These are phyloP conservation scores for Xylariaceae sp. DNA, from an alignment of 2,329 filamentous ascomycete genomes.

Conservation along the genomic window DNA sequence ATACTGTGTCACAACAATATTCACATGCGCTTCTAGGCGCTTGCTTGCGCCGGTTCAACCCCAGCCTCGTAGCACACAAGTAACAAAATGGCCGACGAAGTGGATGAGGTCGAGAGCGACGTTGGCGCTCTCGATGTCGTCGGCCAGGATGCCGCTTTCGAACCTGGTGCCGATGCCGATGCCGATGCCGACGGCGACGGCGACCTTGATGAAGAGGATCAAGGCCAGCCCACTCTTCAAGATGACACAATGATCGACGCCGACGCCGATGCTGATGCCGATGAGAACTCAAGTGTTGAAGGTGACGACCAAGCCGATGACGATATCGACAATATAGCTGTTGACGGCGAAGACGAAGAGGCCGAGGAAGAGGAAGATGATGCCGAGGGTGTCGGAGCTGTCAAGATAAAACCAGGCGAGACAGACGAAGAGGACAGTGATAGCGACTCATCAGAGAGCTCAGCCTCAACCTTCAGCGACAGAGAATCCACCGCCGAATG, in stretches of 20 bases:
- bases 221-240: too few species aligned
- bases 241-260: slow-evolving; percentile 7
- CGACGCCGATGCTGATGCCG: slow-evolving; percentile 21
- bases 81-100: neutral
- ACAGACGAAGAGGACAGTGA: slow-evolving; percentile 42
- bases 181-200: neutral
- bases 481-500: slow-evolving; percentile 29
- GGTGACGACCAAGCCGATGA: slow-evolving; percentile 19
- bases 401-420: slow-evolving; percentile 53
- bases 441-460: slow-evolving; percentile 30
- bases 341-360: slow-evolving; percentile 19
- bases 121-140: neutral
- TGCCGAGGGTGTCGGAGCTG: slow-evolving; percentile 53
- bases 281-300: too few species aligned
- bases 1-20: neutral
- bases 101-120: neutral
- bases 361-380: slow-evolving; percentile 37
- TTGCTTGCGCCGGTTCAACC: neutral
- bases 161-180: neutral
- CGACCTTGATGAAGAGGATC: neutral
- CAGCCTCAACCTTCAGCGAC: slow-evolving; percentile 27
- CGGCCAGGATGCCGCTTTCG: neutral
- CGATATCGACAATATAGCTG: slow-evolving; percentile 29
- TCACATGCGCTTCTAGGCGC: neutral
- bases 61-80: neutral